These are phyloP conservation scores for Ophiocordyceps camponoti-leonardi DNA, from an alignment of 2,329 filamentous ascomycete genomes.

Conservation along the genomic window DNA sequence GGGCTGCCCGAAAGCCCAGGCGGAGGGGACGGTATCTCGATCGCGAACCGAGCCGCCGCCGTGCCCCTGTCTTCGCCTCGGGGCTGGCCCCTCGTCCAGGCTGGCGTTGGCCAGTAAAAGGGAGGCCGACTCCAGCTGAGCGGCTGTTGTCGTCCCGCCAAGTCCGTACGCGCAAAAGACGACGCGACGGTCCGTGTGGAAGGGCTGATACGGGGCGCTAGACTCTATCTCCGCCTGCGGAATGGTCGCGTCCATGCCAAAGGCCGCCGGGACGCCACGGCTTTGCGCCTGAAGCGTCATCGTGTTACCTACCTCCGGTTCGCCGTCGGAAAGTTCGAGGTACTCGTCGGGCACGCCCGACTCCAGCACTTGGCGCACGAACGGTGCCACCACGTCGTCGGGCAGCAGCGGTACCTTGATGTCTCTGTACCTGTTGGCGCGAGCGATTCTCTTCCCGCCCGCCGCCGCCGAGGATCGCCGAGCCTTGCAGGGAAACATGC, in stretches of 20 bases:
- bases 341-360: constrained; percentile 34
- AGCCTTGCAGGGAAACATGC: constrained; percentile 44
- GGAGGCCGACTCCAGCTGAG: constrained; percentile 18
- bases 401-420: constrained; percentile 47
- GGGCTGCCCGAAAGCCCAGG: constrained; percentile 45
- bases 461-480: constrained; percentile 33
- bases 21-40: constrained; percentile 6
- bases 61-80: constrained; percentile 17
- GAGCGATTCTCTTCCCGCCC: constrained; percentile 32
- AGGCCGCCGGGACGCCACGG: constrained; percentile 17
- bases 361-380: constrained; percentile 35
- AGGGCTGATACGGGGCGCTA: constrained; percentile 87
- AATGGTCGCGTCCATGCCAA: constrained; percentile 43
- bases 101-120: constrained; percentile 21
- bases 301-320: constrained; percentile 36
- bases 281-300: constrained; percentile 28
- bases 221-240: constrained; percentile 82
- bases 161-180: constrained; percentile 50
- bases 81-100: constrained; percentile 19
- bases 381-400: constrained; percentile 38
- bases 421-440: constrained; percentile 44
- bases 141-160: constrained; percentile 10
- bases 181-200: constrained; percentile 80
- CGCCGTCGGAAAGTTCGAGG: constrained; percentile 33
- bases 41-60: neutral